Conservation (phyloP, 805 yeast species). For the Wickerhamomyces mucosus region DNA sequence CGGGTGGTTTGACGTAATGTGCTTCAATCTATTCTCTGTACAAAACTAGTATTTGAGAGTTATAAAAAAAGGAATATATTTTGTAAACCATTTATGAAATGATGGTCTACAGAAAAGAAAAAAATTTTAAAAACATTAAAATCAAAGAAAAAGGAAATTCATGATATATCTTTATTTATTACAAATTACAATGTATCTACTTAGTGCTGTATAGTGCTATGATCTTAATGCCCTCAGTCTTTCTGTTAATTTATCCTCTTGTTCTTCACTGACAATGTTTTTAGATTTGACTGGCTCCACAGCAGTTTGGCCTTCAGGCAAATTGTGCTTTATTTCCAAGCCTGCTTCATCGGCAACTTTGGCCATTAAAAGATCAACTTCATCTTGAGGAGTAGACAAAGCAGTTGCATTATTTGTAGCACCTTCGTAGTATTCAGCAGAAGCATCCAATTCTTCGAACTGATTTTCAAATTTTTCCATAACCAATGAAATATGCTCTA, state of each 20-base stretch:
- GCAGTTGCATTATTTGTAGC: conserved; percentile 88
- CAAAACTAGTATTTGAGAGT: too few relatives aligned
- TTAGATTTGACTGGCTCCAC: conserved; percentile 47
- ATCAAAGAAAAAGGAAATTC: too few relatives aligned
- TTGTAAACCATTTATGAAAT: too few relatives aligned
- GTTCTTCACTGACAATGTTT: conserved; percentile 45
- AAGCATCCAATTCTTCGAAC: conserved; percentile 91
- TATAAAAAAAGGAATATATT: too few relatives aligned
- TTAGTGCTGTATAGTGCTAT: too few relatives aligned
- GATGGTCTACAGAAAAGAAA: too few relatives aligned
- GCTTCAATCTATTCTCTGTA: too few relatives aligned
- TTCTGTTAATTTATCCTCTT: conserved; percentile 83
- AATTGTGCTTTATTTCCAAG: conserved; percentile 77
- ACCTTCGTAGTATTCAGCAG: conserved; percentile 85
- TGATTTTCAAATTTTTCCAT: conserved; percentile 97
- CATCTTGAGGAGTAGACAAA: conserved; percentile 85
- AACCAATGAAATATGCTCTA: conserved; percentile 83
- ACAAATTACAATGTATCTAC: too few relatives aligned
- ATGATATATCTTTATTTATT: too few relatives aligned
- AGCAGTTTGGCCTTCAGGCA: conserved; percentile 35
- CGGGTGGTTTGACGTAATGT: too few relatives aligned
- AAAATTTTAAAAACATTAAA: too few relatives aligned
- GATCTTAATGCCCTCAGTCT: conserved; percentile 77
- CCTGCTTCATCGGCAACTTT: conserved; percentile 98
- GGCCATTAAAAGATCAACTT: conserved; percentile 82